Conservation (phyloP, 768 basidiomycete species). For the Rhizopogon vulgaris region DNA sequence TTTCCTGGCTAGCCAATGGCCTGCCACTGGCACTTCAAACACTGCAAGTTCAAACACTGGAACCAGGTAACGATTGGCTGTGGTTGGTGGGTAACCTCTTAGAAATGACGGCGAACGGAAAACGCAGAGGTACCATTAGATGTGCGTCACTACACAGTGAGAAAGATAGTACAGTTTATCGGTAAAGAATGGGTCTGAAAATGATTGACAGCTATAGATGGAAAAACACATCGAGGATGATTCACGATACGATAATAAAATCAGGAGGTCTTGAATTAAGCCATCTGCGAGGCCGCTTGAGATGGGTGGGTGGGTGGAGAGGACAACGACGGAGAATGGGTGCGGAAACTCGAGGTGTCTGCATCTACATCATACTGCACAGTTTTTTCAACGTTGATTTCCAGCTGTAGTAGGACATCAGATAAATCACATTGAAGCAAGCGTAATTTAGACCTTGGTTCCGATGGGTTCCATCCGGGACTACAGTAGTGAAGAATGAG, state of each 20-base stretch:
- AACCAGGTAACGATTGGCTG: too few species aligned
- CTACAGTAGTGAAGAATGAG: constrained; percentile 1
- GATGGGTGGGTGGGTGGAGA: background rate
- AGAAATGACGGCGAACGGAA: background rate
- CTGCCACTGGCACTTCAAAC: too few species aligned
- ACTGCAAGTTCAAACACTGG: too few species aligned
- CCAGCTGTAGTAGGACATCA: constrained; percentile 11
- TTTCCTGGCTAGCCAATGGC: too few species aligned
- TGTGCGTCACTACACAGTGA: background rate
- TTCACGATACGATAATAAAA: background rate
- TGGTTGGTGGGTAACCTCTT: too few species aligned
- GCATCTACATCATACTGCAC: constrained; percentile 17
- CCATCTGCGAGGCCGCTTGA: background rate
- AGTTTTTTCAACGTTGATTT: constrained; percentile 25
- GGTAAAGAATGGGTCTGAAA: background rate
- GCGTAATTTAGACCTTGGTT: constrained; percentile 14
- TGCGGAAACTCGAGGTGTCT: background rate
- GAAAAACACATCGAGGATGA: background rate
- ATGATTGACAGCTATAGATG: background rate
- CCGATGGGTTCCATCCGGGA: constrained; percentile 8
- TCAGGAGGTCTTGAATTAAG: background rate
- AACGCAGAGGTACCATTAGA: background rate
- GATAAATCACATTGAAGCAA: background rate
- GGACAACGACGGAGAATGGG: background rate
- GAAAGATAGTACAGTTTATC: background rate